Percentiles rank a stretch among this genome's conserved stretches.
phyloP scores from a whole-genome alignment of 2,329 filamentous ascomycete genomes.

The Raffaelea albimanens region DNA sequence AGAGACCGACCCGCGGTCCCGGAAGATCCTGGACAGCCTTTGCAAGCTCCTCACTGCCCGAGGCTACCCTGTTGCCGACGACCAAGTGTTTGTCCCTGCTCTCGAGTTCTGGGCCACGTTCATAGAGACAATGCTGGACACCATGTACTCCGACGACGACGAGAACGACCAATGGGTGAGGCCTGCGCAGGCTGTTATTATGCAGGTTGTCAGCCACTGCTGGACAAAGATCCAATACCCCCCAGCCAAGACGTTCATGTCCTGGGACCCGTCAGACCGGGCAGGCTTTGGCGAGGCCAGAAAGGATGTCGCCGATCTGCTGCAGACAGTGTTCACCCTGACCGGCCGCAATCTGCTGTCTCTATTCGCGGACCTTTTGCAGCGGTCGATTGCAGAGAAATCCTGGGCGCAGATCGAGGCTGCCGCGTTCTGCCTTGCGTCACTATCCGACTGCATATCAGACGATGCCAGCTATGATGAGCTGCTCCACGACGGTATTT shows the following conservation, averaged over 20 bases:
- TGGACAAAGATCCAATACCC: slow-evolving; percentile 65
- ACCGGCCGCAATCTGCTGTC: slow-evolving; percentile 46
- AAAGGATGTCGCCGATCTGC: slow-evolving; percentile 68
- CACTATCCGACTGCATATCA: slow-evolving; percentile 55
- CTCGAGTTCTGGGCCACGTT: slow-evolving; percentile 77
- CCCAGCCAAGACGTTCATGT: slow-evolving; percentile 40
- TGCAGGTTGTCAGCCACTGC: slow-evolving; percentile 55
- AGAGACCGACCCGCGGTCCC: slow-evolving; percentile 36
- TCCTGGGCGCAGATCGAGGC: slow-evolving; percentile 53
- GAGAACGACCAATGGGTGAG: slow-evolving; percentile 42
- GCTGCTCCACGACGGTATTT: slow-evolving; percentile 46
- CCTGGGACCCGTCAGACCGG: slow-evolving; percentile 63
- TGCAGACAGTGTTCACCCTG: slow-evolving; percentile 61
- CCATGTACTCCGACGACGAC: slow-evolving; percentile 37
- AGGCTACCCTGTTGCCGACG: slow-evolving; percentile 61
- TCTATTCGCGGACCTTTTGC: slow-evolving; percentile 45
- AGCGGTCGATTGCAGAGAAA: slow-evolving; percentile 36
- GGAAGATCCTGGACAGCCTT: slow-evolving; percentile 47
- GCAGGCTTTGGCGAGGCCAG: slow-evolving; percentile 62
- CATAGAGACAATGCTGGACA: slow-evolving; percentile 58
- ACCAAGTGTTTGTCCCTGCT: slow-evolving; percentile 63
- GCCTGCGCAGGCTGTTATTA: slow-evolving; percentile 47
- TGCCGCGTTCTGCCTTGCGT: slow-evolving; percentile 53
- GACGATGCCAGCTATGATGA: slow-evolving; percentile 50
- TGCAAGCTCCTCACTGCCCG: slow-evolving; percentile 55